Evolutionary conservation across 2,329 filamentous ascomycete species (phyloP), one percentile per base, ranked within the genome.

Genomic region (Stachybotrys chlorohalonatus): DNA sequence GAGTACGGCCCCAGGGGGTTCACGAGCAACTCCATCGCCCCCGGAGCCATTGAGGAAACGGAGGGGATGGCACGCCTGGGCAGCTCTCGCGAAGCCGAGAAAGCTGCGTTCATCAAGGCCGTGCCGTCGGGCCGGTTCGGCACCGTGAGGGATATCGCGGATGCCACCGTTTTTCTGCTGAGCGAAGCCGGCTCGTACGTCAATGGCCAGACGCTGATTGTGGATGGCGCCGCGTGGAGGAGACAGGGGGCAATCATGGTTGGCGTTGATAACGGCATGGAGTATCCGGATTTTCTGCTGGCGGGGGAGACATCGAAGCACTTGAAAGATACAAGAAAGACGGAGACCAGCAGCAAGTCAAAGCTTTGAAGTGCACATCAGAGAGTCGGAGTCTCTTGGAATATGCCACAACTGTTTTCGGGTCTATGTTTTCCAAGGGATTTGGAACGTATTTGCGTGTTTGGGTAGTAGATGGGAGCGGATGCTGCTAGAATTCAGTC

Each of bases 1-100:
- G 94, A 99, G 70, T 94, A 94, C 67, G 93, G 93, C 0, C 94
- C 94, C 0, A 81, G 83, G 48, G 94, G 94, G 13, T 74, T 97
- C 36, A 92, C 89, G 1, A 89, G 87, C 54, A 99, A 99, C 66
- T 84, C 94, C 54, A 87, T 99, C 61, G 84, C 90, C 0, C 94
- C 93, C 0, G 94, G 94, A 1, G 89, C 88, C 0, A 95, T 99
- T 61, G 83, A 76, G 1, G 87, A 83, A 31, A 97, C 94, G 1
- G 94, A 97, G 71, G 89, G 89, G 49, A 81, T 91, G 77, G 79
- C 82, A 50, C 78, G 89, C 11, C 73, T 87, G 9, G 70, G 79
- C 8, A 77, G 75, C 61, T 68, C 62, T 52, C 63, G 59, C 16
- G 61, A 67, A 47, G 63, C 66, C 7, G 67, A 71, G 53, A 54